Evolutionary conservation across 768 basidiomycete species (phyloP), one percentile per base, ranked within the genome.

Genomic region (Ramaria sp.): DNA sequence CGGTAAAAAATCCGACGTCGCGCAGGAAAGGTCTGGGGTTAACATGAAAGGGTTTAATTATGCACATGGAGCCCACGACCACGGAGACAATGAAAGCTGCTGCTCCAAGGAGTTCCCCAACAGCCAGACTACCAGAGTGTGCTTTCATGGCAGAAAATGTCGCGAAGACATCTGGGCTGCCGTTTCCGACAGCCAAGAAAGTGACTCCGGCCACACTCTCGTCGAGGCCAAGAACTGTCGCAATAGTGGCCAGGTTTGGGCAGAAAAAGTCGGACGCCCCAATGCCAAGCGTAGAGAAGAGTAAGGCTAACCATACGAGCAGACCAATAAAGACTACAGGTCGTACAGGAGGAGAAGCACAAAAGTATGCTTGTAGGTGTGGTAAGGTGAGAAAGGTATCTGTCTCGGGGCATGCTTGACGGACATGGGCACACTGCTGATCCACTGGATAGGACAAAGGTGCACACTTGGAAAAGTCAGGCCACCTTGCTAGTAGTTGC

Each of bases 191-290:
- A 0, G 96, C 96, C 30, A 99, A 78, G 37, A 63, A 89, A 0
- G 96, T 99, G 22, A 98, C 94, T 0, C 96, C 96, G 0, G 96
- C 93, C 15, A 97, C 84, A 54, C 90, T 89, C 67, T 99, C 93
- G 63, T 89, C 88, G 41, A 99, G 71, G 0, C 92, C 88, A 4
- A 99, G 79, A 3, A 89, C 72, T 51, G 85, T 79, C 0, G 95
- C 83, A 33, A 97, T 86, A 1, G 94, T 91, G 0, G 88, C 87
- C 17, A 99, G 78, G 68, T 99, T 98, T 1, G 94, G 94, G 52
- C 89, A 93, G 77, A 98, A 98, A 72, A 97, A 97, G 70, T 98
- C 95, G 17, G 92, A 88, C 5, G 94, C 93, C 61, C 84, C 86
- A 67, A 96, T 96, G 4, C 93, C 93, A 37, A 97, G 85, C 37